These are phyloP conservation scores for Penicillium lividum DNA, from an alignment of 495 filamentous ascomycete genomes.

Conservation along the genomic window DNA sequence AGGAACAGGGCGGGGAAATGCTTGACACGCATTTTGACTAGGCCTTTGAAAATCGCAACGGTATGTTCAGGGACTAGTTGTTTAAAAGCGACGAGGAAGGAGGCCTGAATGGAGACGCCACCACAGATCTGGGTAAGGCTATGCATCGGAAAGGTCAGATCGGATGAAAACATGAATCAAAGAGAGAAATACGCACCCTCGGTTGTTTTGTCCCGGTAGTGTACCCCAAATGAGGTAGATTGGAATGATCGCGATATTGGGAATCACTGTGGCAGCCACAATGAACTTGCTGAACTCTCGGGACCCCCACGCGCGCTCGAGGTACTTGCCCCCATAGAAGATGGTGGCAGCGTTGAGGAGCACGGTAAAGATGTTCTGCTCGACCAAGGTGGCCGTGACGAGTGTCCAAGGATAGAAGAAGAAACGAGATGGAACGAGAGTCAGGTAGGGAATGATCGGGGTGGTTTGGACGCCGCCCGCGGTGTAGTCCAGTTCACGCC, in stretches of 20 bases:
- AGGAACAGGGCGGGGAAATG: slow-evolving; percentile 93
- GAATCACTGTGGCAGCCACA: slow-evolving; percentile 70
- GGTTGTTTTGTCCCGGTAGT: slow-evolving; percentile 62
- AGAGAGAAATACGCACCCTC: slow-evolving; percentile 59
- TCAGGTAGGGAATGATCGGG: slow-evolving; percentile 79
- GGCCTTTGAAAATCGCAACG: slow-evolving; percentile 85
- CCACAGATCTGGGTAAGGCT: slow-evolving; percentile 82
- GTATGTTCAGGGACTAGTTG: slow-evolving; percentile 98
- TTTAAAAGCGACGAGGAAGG: slow-evolving; percentile 96
- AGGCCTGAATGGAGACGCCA: slow-evolving; percentile 83
- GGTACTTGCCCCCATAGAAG: slow-evolving; percentile 91
- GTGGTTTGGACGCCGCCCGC: slow-evolving; percentile 38
- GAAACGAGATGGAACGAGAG: slow-evolving; percentile 78
- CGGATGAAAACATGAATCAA: background rate
- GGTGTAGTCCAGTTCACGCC: slow-evolving; percentile 65
- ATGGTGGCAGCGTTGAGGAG: slow-evolving; percentile 76
- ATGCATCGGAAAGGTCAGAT: slow-evolving; percentile 8
- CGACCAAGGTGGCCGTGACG: slow-evolving; percentile 80
- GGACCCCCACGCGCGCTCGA: slow-evolving; percentile 96
- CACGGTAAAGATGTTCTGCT: slow-evolving; percentile 90
- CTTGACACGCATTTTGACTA: slow-evolving; percentile 87
- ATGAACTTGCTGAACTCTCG: slow-evolving; percentile 91
- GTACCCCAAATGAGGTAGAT: slow-evolving; percentile 72
- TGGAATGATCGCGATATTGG: slow-evolving; percentile 73
- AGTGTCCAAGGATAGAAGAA: slow-evolving; percentile 93